Evolutionary conservation across 163 green algal genomes (phyloP).

Genomic region (Scenedesmus sp.): DNA sequence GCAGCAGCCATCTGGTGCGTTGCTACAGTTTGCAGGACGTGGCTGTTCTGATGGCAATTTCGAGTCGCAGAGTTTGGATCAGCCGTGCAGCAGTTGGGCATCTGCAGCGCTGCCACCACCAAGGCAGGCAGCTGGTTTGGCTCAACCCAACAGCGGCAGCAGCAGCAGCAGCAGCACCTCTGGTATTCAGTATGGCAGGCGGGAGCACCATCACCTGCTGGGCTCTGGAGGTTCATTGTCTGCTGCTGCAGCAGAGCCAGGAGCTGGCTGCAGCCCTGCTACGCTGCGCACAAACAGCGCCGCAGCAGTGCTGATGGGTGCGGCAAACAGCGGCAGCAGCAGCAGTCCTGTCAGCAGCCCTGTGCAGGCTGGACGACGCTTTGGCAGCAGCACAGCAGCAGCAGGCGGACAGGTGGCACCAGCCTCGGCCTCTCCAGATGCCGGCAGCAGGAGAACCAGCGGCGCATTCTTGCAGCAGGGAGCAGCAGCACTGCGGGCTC

Average conservation of each 20-base stretch:
- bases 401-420: background rate
- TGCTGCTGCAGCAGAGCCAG: conserved; percentile 6
- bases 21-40: conserved; percentile 5
- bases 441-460: background rate
- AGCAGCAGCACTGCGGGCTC: conserved; percentile 13
- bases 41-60: background rate
- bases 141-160: background rate
- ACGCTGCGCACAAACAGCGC: conserved; percentile 27
- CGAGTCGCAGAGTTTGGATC: background rate
- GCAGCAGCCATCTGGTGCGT: background rate
- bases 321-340: background rate
- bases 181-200: background rate
- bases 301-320: conserved; percentile 23
- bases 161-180: background rate
- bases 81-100: background rate
- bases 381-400: background rate
- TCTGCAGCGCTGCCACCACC: background rate
- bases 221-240: background rate
- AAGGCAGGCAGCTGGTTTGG: background rate
- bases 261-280: background rate
- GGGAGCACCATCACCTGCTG: background rate
- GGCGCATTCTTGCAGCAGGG: background rate
- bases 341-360: background rate
- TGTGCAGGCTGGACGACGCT: background rate
- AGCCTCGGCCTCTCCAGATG: background rate